These are phyloP conservation scores for Penicillium simplicissimum DNA, from an alignment of 495 filamentous ascomycete genomes.

Conservation along the genomic window DNA sequence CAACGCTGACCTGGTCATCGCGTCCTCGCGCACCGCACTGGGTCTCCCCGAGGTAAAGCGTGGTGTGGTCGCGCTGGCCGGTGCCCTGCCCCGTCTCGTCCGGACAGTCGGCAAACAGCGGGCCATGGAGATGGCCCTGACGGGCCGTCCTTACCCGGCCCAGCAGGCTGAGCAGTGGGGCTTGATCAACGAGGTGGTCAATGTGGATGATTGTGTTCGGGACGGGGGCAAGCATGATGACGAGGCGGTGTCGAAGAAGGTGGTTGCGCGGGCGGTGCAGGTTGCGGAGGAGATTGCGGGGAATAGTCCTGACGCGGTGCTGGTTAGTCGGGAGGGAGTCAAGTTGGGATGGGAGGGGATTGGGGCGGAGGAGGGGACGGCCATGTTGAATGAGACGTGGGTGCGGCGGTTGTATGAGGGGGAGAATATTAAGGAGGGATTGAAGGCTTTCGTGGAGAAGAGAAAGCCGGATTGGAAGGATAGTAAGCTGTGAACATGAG, in stretches of 20 bases:
- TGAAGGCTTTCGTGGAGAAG: slow-evolving; percentile 81
- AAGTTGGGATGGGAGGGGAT: slow-evolving; percentile 70
- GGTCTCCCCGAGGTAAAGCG: slow-evolving; percentile 69
- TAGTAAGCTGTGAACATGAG: slow-evolving; percentile 66
- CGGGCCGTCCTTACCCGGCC: slow-evolving; percentile 59
- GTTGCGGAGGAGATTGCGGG: slow-evolving; percentile 40
- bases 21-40: slow-evolving; percentile 54
- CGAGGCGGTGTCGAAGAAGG: slow-evolving; percentile 25
- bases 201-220: slow-evolving; percentile 19
- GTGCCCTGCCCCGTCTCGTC: slow-evolving; percentile 70
- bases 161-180: slow-evolving; percentile 67
- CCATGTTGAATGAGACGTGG: slow-evolving; percentile 57
- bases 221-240: slow-evolving; percentile 42
- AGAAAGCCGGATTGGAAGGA: slow-evolving; percentile 72
- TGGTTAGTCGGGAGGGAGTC: slow-evolving; percentile 68
- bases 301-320: slow-evolving; percentile 74
- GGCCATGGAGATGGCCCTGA: slow-evolving; percentile 74
- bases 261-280: slow-evolving; percentile 55
- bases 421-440: slow-evolving; percentile 79
- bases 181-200: slow-evolving; percentile 67
- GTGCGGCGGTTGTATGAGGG: slow-evolving; percentile 63
- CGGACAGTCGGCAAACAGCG: slow-evolving; percentile 66
- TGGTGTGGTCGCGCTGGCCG: slow-evolving; percentile 71
- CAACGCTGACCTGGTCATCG: slow-evolving; percentile 73
- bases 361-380: slow-evolving; percentile 65